Base-by-base conservation (phyloP, 495 filamentous ascomycete species). In the Aspergillus mulundensis region DNA sequence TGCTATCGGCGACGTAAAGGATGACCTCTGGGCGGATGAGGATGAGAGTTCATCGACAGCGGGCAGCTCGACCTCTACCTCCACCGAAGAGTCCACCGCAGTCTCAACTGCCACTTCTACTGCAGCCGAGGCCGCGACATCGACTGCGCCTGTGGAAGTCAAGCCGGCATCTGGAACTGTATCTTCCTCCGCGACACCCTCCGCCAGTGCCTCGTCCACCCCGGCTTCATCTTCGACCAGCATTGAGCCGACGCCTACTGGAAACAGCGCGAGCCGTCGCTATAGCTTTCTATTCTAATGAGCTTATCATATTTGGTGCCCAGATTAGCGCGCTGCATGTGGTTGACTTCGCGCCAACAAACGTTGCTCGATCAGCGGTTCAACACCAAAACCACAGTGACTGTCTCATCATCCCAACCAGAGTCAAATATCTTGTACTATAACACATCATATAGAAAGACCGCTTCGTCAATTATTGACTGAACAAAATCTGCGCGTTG, bases 221-320 rank as follows among this genome's bases (percentile, higher is more conserved):
- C 7, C 32, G 23, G 48, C 15, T 38, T 18, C 23, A 8, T 20
- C 50, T 0, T 50, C 56, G 1, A 36, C 49, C 7, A 41, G 32
- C 11, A 20, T 46, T 0, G 38, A 44, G 5, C 43, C 56, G 21
- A 54, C 43, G 11, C 34, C 50, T 7, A 28, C 43, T 1, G 53
- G 32, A 1, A 53, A 51, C n/a, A 52, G 42, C 14, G 56, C 56
- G 10, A 59, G 28, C 34, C 56, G 56, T 3, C 56, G 56, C 12
- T 54, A 42, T 36, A 53, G 38, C 14, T 49, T 59, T 21, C 11
- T 57, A 14, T 53, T 46, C 43, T 46, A 46, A 46, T 8, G 7
- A 12, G 12, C 2, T 36, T 15, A 15, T 36, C 12, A 30, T 4
- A 4, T 30, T 10, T 5, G 28, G 10, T 10, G 28, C 10, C 28